Conservation (phyloP, 2,329 filamentous ascomycete species). For the Fusarium tupiense region DNA sequence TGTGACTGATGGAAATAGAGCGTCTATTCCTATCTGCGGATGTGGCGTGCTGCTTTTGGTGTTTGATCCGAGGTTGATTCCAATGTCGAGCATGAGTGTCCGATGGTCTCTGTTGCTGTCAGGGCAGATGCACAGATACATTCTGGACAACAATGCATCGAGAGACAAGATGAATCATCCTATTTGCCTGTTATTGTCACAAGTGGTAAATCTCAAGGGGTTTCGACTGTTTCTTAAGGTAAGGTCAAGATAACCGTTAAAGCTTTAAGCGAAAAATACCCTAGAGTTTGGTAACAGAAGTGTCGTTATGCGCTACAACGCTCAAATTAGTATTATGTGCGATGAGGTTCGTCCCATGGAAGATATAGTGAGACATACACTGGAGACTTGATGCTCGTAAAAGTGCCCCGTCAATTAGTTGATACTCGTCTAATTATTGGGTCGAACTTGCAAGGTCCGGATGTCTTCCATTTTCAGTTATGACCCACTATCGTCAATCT, state of each 20-base stretch:
- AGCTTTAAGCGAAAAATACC: background rate
- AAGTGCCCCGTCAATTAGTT: accelerated
- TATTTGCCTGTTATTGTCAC: accelerated
- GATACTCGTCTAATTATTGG: accelerated
- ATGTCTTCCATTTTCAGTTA: accelerated
- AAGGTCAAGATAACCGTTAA: background rate
- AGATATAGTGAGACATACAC: background rate
- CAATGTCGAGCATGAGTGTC: accelerated
- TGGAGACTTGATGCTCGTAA: background rate
- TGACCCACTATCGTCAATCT: background rate
- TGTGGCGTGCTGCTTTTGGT: no score
- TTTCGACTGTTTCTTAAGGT: accelerated
- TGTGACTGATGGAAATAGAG: background rate
- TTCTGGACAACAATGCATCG: accelerated
- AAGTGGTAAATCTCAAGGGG: accelerated
- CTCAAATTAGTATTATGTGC: no score
- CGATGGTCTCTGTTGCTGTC: accelerated
- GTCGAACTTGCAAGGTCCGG: no score
- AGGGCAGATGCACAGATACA: background rate
- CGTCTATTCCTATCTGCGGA: no score
- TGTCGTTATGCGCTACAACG: background rate
- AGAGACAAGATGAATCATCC: accelerated
- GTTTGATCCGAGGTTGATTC: accelerated
- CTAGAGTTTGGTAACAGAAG: background rate
- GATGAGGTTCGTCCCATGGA: background rate